Evolutionary conservation across 352 stramenopile species (phyloP), one percentile per base, ranked within the genome.

Genomic region (Saprolegnia parasitica): DNA sequence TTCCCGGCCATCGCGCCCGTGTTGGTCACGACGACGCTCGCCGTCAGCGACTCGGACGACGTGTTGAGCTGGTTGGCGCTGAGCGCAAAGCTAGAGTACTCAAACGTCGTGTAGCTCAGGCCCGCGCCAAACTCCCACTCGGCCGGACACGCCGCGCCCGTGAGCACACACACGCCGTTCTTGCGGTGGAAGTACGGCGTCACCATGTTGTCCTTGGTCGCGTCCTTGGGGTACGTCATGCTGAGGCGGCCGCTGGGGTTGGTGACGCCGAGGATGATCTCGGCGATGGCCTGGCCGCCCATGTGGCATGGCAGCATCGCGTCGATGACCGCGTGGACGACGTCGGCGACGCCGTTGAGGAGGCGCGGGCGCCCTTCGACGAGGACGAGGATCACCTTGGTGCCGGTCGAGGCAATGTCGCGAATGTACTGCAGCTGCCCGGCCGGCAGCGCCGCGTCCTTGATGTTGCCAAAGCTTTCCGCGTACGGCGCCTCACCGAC

Each of bases 401-500:
- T 90, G 13, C 79, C 78, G 3, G 83, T 91, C 15, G 74, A 76
- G 3, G 76, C 79, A 2, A 96, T 76, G 16, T 83, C 72, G 16
- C 78, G 74, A 13, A 96, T 79, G 60, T 95, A 96, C 56, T 79
- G 77, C 23, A 92, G 71, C 65, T 96, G 85, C 5, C 87, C 86
- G 0, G 46, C 20, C 0, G 88, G 78, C 35, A 9, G 73, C 0
- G 77, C 77, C 10, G 92, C 58, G 62, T 96, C 83, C 24, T 89
- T 71, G 49, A 96, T 91, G 67, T 97, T 89, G 4, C 89, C 89
- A 3, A 81, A 75, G 58, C 95, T 96, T 70, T 97, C 89, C 5
- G 88, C 77, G 71, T 96, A 97, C 0, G 78, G 72, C 9, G 55
- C 42, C 67, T 97, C 89, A n/a, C 89, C 89, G 40, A 96, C 81